phyloP scores from a whole-genome alignment of 352 stramenopile species.

The Phytophthora quininea region DNA sequence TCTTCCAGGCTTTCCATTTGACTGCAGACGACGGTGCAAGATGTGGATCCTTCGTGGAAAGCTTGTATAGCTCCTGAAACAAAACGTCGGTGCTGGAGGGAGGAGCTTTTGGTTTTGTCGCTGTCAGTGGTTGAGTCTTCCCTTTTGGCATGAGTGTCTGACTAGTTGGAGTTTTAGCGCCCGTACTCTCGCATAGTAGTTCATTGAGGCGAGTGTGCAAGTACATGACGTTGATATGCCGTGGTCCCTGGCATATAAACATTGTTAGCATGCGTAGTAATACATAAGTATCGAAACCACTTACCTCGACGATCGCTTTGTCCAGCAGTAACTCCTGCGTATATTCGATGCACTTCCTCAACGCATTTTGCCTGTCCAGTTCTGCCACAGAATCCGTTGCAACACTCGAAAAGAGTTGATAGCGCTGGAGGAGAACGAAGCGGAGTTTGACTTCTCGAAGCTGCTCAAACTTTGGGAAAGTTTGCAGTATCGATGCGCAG shows the following conservation, averaged over 20 bases:
- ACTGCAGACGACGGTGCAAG: conserved; percentile 18
- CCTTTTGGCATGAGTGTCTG: conserved; percentile 6
- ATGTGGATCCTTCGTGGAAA: conserved; percentile 12
- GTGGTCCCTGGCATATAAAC: conserved; percentile 26
- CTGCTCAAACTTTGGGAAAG: conserved; percentile 57
- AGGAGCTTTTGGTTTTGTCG: conserved; percentile 19
- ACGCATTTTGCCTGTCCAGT: conserved; percentile 28
- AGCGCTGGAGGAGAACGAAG: conserved; percentile 63
- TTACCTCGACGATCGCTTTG: conserved; percentile 39
- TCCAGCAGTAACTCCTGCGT: conserved; percentile 59
- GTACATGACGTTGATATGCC: conserved; percentile 62
- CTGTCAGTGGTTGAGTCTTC: conserved; percentile 4
- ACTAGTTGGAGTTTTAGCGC: background rate
- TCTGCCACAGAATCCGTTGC: background rate
- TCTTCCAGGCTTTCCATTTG: conserved; percentile 47
- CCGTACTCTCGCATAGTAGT: conserved; percentile 34
- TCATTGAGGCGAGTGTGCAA: conserved; percentile 68
- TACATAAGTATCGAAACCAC: background rate
- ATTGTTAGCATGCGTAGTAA: background rate
- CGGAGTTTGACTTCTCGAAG: conserved; percentile 46
- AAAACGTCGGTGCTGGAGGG: conserved; percentile 43
- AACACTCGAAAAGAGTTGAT: conserved; percentile 45
- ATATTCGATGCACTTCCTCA: conserved; percentile 59
- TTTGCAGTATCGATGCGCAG: conserved; percentile 55
- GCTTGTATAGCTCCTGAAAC: conserved; percentile 52